Conservation (phyloP, 2,329 filamentous ascomycete genomes). For the Pyricularia pennisetigena region DNA sequence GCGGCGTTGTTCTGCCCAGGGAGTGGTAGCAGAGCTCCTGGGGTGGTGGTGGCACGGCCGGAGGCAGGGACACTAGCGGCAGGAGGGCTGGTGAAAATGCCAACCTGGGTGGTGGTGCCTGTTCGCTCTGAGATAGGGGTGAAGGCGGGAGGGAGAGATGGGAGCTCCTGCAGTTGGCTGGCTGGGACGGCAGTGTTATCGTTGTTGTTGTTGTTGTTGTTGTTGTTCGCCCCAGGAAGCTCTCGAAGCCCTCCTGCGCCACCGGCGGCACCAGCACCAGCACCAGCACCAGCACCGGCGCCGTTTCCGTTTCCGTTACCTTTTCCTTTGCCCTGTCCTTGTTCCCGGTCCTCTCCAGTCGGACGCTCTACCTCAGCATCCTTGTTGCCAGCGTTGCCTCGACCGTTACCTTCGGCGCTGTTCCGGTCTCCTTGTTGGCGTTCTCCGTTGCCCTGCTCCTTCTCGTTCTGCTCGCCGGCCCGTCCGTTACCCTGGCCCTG, state of each 20-base stretch:
- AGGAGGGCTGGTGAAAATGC: background rate
- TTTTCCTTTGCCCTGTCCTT: background rate
- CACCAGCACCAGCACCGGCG: background rate
- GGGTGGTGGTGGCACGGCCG: background rate
- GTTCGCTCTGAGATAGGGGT: background rate
- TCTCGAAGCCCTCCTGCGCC: background rate
- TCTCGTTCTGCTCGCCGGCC: background rate
- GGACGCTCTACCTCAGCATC: background rate
- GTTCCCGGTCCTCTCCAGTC: background rate
- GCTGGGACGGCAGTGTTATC: background rate
- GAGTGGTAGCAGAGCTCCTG: background rate
- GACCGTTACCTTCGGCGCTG: background rate
- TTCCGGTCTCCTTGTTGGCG: background rate
- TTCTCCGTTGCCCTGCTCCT: background rate
- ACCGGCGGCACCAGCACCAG: background rate
- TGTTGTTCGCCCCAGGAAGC: background rate
- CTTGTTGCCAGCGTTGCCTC: background rate
- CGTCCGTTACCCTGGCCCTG: background rate
- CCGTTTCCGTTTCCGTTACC: background rate
- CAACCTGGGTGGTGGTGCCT: background rate
- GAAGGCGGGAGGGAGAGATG: background rate
- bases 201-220: no score
- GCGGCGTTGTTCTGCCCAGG: background rate
- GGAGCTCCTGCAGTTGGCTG: background rate
- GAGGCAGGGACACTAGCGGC: background rate